A percentile compares a stretch with the other conserved stretches of the same genome.
Evolutionary conservation across 2,329 filamentous ascomycete genomes (phyloP).

Genomic region (Microsporum ferrugineum): DNA sequence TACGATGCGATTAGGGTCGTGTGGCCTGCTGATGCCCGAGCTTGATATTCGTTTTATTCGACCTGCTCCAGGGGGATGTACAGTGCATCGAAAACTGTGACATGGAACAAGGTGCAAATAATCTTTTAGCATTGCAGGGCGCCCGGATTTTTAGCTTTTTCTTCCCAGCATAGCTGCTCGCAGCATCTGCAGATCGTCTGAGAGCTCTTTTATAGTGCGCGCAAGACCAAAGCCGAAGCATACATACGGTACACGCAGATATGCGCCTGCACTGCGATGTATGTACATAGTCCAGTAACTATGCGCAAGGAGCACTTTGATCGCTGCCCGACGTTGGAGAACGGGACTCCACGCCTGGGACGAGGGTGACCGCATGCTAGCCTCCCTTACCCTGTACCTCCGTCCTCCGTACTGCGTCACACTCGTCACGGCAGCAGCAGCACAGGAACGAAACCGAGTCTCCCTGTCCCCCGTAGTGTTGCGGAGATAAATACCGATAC

Average conservation of each 20-base stretch:
- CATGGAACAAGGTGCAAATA: not conserved
- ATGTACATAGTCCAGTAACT: not conserved
- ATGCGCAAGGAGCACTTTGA: not conserved
- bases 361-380: slow-evolving; percentile 1
- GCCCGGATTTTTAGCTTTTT: not conserved
- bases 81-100: not conserved
- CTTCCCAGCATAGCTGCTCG: not conserved
- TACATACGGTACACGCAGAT: not conserved
- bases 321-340: not conserved
- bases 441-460: not conserved
- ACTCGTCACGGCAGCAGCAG: not conserved
- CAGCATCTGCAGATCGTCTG: not conserved
- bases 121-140: not conserved
- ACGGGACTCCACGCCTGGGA: not conserved
- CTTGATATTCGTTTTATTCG: not conserved
- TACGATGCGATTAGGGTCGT: not conserved
- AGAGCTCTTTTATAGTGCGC: not conserved
- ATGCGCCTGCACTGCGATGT: not conserved
- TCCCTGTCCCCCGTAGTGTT: not conserved
- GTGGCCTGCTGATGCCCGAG: not conserved
- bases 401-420: not conserved
- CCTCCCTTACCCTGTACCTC: not conserved
- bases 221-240: not conserved
- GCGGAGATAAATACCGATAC: slow-evolving; percentile 2
- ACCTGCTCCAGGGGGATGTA: not conserved